phyloP scores from a whole-genome alignment of 1,284 basidiomycete species.

The Apiotrichum gamsii region DNA sequence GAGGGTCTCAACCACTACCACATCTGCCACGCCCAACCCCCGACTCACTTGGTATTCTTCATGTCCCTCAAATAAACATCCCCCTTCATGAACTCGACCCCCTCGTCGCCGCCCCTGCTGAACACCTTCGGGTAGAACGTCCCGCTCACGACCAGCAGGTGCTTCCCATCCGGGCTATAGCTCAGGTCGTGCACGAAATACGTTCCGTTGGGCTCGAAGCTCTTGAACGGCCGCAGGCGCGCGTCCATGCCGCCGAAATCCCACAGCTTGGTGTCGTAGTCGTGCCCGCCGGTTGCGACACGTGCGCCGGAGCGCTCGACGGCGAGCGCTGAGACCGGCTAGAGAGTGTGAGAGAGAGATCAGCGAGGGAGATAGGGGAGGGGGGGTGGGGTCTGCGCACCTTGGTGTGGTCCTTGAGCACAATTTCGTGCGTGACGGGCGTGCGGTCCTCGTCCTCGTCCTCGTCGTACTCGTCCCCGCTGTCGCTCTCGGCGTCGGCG shows the following conservation, averaged over 20 bases:
- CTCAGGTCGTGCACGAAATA: slow-evolving; percentile 88
- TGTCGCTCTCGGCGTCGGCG: slow-evolving; percentile 19
- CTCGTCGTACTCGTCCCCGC: slow-evolving; percentile 22
- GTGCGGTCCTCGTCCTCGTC: slow-evolving; percentile 42
- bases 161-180: slow-evolving; percentile 77
- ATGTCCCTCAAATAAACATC: slow-evolving; percentile 98
- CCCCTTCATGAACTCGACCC: slow-evolving; percentile 83
- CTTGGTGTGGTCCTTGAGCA: slow-evolving; percentile 88
- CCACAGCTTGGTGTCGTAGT: slow-evolving; percentile 97
- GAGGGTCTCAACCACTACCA: not conserved
- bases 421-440: slow-evolving; percentile 65
- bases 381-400: too few relatives aligned
- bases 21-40: not conserved
- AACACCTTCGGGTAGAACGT: slow-evolving; percentile 83
- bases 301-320: slow-evolving; percentile 91
- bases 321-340: slow-evolving; percentile 81
- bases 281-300: slow-evolving; percentile 83
- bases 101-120: slow-evolving; percentile 83
- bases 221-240: slow-evolving; percentile 81
- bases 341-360: not conserved
- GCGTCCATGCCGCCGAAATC: slow-evolving; percentile 98
- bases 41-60: slow-evolving; percentile 79
- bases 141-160: slow-evolving; percentile 78
- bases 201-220: slow-evolving; percentile 85
- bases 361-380: too few relatives aligned